Base-by-base conservation (phyloP, 2,329 filamentous ascomycete genomes). In the Uncinocarpus reesii region DNA sequence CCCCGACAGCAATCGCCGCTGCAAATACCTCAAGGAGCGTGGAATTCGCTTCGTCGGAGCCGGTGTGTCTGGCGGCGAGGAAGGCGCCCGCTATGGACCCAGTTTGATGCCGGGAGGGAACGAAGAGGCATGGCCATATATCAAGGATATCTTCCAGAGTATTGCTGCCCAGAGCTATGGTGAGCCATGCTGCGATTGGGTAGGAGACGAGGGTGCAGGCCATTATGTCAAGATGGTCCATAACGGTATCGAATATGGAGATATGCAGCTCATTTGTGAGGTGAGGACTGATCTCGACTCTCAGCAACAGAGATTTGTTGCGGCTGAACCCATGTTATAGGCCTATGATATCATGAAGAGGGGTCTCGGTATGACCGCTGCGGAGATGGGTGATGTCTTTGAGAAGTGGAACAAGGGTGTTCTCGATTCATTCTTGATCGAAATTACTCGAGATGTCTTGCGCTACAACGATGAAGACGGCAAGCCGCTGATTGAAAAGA, bases 191-290 rank as follows among this genome's bases (percentile, higher is more conserved):
- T 98, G 92, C 68, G 92, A 98, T 74, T 98, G 92, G 92, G 92
- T 98, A 63, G 92, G 92, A 76, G 92, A 96, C 74, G 88, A 96
- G 72, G 92, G 92, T 81, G 86, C 92, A 74, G 92, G 92, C 62
- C 92, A 98, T 83, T 98, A 95, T 79, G 90, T 98, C 78, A 98
- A 98, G 86, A 98, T 98, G 92, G 92, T 98, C 56, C 92, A 98
- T 84, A 98, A 98, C 75, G 92, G 92, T 80, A 98, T 98, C 63
- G 92, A 98, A 77, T 98, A 98, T 70, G 92, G 92, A 81, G 92
- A 98, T 76, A 98, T 98, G 92, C 92, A 98, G 79, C 80, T 98
- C 65, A 98, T 98, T 70, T 93, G 84, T 73, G 92, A 98, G 83
- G 90, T 95, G 74, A 62, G 79, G 36, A 15, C 4, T 6, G 21